Evolutionary conservation across 495 filamentous ascomycete genomes (phyloP).

Genomic region (Xylaria palmicola): DNA sequence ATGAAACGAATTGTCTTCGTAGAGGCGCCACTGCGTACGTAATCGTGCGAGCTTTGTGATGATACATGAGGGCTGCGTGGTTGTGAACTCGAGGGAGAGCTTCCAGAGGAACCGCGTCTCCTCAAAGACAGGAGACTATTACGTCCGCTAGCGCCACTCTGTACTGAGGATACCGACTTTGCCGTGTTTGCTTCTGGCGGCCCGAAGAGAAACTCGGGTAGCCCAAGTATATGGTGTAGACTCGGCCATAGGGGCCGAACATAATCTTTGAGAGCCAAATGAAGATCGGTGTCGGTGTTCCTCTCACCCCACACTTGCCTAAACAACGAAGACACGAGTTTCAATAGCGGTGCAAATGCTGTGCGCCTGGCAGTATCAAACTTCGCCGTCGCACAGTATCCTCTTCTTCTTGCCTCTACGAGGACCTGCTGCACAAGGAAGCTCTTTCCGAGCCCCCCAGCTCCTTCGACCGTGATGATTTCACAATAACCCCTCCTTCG

Average conservation of each 20-base stretch:
- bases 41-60: conserved; percentile 63
- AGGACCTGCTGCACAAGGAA: conserved; percentile 77
- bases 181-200: conserved; percentile 26
- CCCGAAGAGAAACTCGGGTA: conserved; percentile 72
- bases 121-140: conserved; percentile 21
- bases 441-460: conserved; percentile 80
- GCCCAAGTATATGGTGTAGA: conserved; percentile 71
- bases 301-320: conserved; percentile 90
- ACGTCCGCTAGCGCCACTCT: conserved; percentile 18
- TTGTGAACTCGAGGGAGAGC: conserved; percentile 26
- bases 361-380: conserved; percentile 79
- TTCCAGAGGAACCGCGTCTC: conserved; percentile 44
- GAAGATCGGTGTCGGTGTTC: conserved; percentile 80
- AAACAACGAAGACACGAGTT: conserved; percentile 76
- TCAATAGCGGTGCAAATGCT: conserved; percentile 81
- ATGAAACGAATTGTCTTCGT: conserved; percentile 75
- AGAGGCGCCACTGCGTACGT: conserved; percentile 65
- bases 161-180: conserved; percentile 24
- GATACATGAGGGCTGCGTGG: conserved; percentile 29
- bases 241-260: conserved; percentile 76
- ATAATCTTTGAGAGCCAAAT: conserved; percentile 68
- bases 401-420: conserved; percentile 65
- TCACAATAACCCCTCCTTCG: conserved; percentile 70
- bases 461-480: conserved; percentile 73
- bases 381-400: conserved; percentile 81